Conservation (phyloP, 2,329 filamentous ascomycete genomes). For the Aulographum hederae region DNA sequence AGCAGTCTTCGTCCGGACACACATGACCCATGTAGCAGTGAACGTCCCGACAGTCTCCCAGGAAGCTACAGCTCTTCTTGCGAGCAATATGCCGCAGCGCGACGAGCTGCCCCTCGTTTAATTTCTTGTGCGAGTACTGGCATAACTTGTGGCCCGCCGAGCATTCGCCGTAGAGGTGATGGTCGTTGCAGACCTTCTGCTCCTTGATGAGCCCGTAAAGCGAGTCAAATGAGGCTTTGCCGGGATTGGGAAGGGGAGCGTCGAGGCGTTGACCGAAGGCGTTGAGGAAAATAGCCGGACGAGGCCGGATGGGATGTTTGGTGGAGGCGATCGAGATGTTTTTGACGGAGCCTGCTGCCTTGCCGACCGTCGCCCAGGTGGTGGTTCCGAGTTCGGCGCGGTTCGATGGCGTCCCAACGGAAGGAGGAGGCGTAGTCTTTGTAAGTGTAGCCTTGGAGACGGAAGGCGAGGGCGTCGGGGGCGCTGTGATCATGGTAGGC, state of each 20-base stretch:
- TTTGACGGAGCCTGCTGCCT: constrained; percentile 13
- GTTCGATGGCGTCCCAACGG: constrained; percentile 6
- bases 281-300: constrained; percentile 22
- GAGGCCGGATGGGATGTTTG: constrained; percentile 10
- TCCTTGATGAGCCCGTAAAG: constrained; percentile 12
- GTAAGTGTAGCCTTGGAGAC: constrained; percentile 7
- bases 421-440: constrained; percentile 4
- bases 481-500: constrained; percentile 1
- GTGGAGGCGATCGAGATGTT: constrained; percentile 19
- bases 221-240: constrained; percentile 11
- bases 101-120: constrained; percentile 17
- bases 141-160: constrained; percentile 23
- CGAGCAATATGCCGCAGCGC: constrained; percentile 24
- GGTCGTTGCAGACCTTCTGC: constrained; percentile 19
- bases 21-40: constrained; percentile 25
- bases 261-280: constrained; percentile 24
- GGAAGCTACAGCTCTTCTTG: constrained; percentile 18
- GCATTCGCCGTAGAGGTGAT: constrained; percentile 19
- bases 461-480: constrained; percentile 6
- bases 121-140: constrained; percentile 21
- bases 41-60: constrained; percentile 18
- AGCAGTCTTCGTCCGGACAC: constrained; percentile 20
- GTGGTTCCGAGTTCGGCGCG: constrained; percentile 4
- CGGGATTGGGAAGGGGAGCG: constrained; percentile 14
- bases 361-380: constrained; percentile 25